A percentile compares a stretch with the other conserved stretches of the same genome.
These are phyloP conservation scores for Chlorella sp. DNA, from an alignment of 139 green algal species.

Conservation along the genomic window DNA sequence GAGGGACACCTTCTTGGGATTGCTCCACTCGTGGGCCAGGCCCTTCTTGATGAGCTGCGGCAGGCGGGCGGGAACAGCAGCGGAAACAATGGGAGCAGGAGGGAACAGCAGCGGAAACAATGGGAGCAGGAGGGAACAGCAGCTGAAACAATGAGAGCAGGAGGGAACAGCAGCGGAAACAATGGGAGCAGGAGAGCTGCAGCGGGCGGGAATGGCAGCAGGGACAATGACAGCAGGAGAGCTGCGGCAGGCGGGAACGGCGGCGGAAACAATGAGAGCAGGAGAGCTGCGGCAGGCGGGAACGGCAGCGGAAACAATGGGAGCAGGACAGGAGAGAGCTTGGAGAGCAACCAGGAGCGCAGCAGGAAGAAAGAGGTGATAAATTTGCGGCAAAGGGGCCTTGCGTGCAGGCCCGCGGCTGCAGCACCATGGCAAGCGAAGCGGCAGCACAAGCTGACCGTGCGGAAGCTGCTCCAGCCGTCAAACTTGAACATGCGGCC, in stretches of 20 bases:
- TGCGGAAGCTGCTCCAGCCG: constrained; percentile 18
- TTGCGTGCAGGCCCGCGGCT: too few species aligned
- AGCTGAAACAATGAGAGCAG: background rate
- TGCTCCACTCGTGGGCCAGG: constrained; percentile 18
- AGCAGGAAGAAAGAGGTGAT: too few species aligned
- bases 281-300: too few species aligned
- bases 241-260: too few species aligned
- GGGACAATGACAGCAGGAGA: too few species aligned
- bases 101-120: background rate
- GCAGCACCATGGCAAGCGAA: background rate
- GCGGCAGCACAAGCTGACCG: background rate
- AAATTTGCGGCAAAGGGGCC: too few species aligned
- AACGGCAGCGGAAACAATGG: too few species aligned
- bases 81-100: background rate
- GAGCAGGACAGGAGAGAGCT: too few species aligned
- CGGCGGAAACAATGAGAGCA: too few species aligned
- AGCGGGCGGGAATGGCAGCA: too few species aligned
- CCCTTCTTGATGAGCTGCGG: constrained; percentile 30
- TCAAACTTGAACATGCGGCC: constrained; percentile 3
- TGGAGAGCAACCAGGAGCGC: too few species aligned
- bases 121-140: background rate
- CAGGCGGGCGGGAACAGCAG: background rate
- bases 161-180: background rate
- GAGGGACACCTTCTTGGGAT: constrained; percentile 45
- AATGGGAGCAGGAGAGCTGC: too few species aligned